Percentiles rank a stretch among this genome's conserved stretches.
phyloP scores from a whole-genome alignment of 176 grass and related monocot species.

The Rhipidocladum racemiflorum region DNA sequence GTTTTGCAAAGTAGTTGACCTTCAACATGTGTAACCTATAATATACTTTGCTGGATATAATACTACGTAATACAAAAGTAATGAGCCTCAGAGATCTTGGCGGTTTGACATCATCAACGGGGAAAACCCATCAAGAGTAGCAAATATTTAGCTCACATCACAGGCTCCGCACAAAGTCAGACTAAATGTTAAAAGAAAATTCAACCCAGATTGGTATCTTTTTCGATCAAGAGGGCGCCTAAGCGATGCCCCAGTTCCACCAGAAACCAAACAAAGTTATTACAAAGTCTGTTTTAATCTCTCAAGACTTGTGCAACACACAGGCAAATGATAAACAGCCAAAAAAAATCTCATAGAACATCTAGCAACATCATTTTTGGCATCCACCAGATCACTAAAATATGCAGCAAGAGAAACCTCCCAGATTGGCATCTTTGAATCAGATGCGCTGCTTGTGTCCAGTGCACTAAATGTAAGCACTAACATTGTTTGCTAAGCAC shows the following conservation, averaged over 20 bases:
- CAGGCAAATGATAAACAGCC: too few species aligned
- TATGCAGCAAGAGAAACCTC: too few species aligned
- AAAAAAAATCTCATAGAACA: too few species aligned
- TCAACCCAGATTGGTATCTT: not conserved
- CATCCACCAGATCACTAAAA: too few species aligned
- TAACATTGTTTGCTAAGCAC: not conserved
- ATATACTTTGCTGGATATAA: too few species aligned
- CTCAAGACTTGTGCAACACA: too few species aligned
- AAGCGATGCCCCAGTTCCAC: too few species aligned
- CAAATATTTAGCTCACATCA: constrained; percentile 61
- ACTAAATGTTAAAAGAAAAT: not conserved
- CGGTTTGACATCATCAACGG: constrained; percentile 45
- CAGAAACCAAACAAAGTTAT: too few species aligned
- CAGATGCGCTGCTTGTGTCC: not conserved
- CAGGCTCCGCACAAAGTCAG: not conserved
- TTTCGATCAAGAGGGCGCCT: too few species aligned
- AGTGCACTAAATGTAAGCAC: not conserved
- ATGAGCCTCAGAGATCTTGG: constrained; percentile 56
- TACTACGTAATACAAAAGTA: not conserved
- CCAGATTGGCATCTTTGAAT: too few species aligned
- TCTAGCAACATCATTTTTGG: too few species aligned
- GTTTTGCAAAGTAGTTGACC: not conserved
- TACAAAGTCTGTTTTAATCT: too few species aligned
- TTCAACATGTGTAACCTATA: not conserved
- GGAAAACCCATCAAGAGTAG: constrained; percentile 52